Base-by-base conservation (phyloP, 2,329 filamentous ascomycete species). In the Xylariaceae sp. region DNA sequence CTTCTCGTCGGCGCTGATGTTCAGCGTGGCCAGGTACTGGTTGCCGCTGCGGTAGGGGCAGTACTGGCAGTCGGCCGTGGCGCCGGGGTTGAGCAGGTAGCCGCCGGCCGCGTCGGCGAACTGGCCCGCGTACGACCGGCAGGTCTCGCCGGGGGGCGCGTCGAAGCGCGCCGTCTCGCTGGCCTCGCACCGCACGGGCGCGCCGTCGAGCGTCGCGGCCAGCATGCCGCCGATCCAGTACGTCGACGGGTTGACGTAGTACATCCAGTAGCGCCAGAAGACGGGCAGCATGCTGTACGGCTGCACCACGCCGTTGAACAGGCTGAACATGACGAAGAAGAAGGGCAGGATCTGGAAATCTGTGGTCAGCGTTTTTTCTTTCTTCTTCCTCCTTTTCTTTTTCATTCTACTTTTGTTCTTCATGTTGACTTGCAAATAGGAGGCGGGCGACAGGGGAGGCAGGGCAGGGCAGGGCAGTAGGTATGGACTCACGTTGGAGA, bases 241-340 rank as follows among this genome's bases (percentile, higher is more conserved):
- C 1, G 40, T 45, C 31, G 69, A 67, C 0, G 81, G 81, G 51
- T 80, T 83, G 45, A 79, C 56, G 50, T 72, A 83, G 60, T 82
- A 82, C 64, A 73, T 70, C 75, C 79, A 85, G 59, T 81, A 83
- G 24, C 68, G 64, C 79, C 80, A 90, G 62, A 87, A 85, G 17
- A 74, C 72, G 0, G 76, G 74, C 19, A 88, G 64, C 40, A 68
- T 61, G 2, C 58, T 46, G 55, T 84, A 88, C 0, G 83, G 77
- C 3, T 80, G 70, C 8, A 89, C 72, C 14, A 89, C 77, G 44
- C 84, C 84, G 61, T 86, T 88, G 68, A 89, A 88, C 16, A 85
- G 59, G 25, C 70, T 71, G 49, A 84, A 80, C 65, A 85, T 78
- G 55, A 88, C 77, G 61, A 89, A 83, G 70, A 89, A 86, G 64